Conservation (phyloP, 805 yeast species). For the Citeromyces matritensis region DNA sequence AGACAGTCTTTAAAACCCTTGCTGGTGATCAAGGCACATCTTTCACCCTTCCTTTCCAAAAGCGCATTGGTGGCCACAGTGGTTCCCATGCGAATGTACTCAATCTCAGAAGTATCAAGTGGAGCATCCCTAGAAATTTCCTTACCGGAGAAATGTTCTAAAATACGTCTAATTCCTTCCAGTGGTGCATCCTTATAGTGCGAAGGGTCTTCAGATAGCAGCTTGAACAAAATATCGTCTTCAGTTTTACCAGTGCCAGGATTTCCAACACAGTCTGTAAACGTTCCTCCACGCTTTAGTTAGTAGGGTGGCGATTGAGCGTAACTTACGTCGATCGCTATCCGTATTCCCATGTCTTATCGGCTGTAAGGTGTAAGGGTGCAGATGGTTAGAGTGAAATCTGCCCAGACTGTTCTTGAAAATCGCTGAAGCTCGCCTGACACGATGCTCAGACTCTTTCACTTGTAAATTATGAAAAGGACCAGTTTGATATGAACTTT, state of each 20-base stretch:
- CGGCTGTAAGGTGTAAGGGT: no score
- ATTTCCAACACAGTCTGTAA: conserved; percentile 59
- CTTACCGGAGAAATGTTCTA: conserved; percentile 42
- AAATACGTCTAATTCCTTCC: conserved; percentile 74
- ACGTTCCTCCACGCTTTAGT: conserved; percentile 64
- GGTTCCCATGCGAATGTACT: conserved; percentile 77
- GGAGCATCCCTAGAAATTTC: conserved; percentile 43
- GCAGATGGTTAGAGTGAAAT: no score
- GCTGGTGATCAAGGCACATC: conserved; percentile 75
- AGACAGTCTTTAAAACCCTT: conserved; percentile 79
- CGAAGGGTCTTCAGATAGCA: conserved; percentile 77
- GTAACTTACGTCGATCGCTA: not conserved
- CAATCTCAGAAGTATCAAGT: conserved; percentile 48
- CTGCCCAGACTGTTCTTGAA: no score
- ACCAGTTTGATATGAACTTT: no score
- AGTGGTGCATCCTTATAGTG: conserved; percentile 86
- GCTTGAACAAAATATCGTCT: conserved; percentile 56
- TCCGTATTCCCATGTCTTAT: not conserved
- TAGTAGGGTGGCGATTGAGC: not conserved
- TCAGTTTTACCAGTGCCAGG: conserved; percentile 31
- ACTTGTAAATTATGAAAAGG: no score
- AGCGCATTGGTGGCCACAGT: conserved; percentile 95
- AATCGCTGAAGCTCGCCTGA: no score
- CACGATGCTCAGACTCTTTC: no score
- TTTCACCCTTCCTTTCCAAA: conserved; percentile 82